Evolutionary conservation across 495 filamentous ascomycete genomes (phyloP).

Genomic region (Penicillium riverlandense): DNA sequence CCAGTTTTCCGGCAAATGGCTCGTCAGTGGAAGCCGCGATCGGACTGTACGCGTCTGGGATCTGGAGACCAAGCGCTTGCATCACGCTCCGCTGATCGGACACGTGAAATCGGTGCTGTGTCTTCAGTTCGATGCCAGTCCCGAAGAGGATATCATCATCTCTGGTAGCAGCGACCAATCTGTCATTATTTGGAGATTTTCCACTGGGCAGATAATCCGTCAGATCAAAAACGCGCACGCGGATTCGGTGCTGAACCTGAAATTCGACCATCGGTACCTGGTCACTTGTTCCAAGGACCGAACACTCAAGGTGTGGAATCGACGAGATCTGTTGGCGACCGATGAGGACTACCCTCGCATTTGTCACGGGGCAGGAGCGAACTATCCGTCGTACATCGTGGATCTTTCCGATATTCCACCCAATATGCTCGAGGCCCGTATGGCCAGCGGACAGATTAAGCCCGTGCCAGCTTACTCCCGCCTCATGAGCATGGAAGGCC

Average conservation of each 20-base stretch:
- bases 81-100: conserved; percentile 61
- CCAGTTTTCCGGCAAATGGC: conserved; percentile 74
- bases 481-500: conserved; percentile 71
- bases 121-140: conserved; percentile 91
- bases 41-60: conserved; percentile 87
- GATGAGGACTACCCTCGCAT: conserved; percentile 59
- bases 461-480: conserved; percentile 56
- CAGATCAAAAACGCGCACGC: conserved; percentile 66
- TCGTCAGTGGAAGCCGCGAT: conserved; percentile 92
- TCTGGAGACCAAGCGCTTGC: conserved; percentile 68
- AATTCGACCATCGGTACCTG: conserved; percentile 83
- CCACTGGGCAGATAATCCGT: conserved; percentile 73
- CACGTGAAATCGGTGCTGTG: conserved; percentile 87
- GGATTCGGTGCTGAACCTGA: conserved; percentile 92
- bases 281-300: conserved; percentile 98
- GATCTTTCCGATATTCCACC: conserved; percentile 44
- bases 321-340: conserved; percentile 57
- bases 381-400: conserved; percentile 47
- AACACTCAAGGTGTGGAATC: conserved; percentile 91
- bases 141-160: conserved; percentile 83
- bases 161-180: conserved; percentile 88
- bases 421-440: conserved; percentile 31
- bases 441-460: conserved; percentile 32
- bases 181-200: conserved; percentile 90
- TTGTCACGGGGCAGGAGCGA: conserved; percentile 27